Conservation (phyloP, 164 flowering plant species). For the Magnolia sinica region DNA sequence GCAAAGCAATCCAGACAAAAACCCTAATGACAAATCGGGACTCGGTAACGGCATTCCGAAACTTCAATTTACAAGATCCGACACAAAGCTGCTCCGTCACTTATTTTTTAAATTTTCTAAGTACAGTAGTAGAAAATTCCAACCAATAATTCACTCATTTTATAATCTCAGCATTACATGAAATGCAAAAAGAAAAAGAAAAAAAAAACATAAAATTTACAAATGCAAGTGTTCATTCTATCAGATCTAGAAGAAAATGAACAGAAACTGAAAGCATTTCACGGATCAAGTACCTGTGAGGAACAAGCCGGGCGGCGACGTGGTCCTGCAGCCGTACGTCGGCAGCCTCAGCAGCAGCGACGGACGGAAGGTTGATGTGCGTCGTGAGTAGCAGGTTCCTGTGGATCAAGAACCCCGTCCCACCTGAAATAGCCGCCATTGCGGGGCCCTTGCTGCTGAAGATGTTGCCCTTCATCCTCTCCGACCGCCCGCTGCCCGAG, state of each 20-base stretch:
- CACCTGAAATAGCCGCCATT: conserved; percentile 49
- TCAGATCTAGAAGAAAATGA: background rate
- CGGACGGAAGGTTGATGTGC: conserved; percentile 75
- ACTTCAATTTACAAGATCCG: no score
- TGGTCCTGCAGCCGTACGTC: conserved; percentile 80
- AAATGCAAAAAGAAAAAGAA: background rate
- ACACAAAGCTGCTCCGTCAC: no score
- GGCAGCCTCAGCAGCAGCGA: conserved; percentile 60
- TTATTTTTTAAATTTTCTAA: no score
- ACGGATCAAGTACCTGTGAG: conserved; percentile 61
- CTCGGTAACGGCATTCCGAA: no score
- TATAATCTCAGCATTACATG: no score
- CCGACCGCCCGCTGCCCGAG: conserved; percentile 87
- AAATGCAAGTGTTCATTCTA: background rate
- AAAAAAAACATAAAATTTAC: background rate
- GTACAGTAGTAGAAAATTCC: no score
- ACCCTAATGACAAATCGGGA: no score
- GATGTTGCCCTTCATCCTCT: conserved; percentile 72
- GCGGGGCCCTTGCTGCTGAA: conserved; percentile 65
- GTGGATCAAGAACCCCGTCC: conserved; percentile 72
- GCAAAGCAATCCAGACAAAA: no score
- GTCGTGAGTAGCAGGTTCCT: conserved; percentile 79
- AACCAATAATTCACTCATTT: no score
- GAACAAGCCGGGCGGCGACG: conserved; percentile 62
- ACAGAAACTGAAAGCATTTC: background rate